phyloP scores from a whole-genome alignment of 2,329 filamentous ascomycete species.

The Bisporella sp. region DNA sequence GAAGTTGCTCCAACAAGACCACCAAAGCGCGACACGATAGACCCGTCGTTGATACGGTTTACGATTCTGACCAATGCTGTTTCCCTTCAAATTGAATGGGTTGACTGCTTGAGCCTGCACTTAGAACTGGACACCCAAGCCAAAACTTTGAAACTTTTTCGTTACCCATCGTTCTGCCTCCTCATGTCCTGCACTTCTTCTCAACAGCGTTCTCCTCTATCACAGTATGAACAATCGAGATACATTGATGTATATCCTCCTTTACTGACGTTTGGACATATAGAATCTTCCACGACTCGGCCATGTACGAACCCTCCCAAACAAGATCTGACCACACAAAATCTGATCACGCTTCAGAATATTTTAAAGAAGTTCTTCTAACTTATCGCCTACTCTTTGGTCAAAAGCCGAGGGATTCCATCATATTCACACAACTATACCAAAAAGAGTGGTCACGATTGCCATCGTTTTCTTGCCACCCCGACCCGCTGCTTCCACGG shows the following conservation, averaged over 20 bases:
- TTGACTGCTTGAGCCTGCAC: conserved; percentile 7
- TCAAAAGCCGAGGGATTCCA: conserved; percentile 1
- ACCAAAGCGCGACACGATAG: neutral
- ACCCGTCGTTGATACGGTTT: neutral
- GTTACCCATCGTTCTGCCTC: conserved; percentile 6
- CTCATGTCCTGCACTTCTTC: conserved; percentile 1
- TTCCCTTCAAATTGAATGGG: conserved; percentile 11
- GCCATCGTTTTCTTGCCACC: no score
- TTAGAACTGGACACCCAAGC: conserved; percentile 7
- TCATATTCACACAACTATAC: conserved; percentile 8
- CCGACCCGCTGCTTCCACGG: no score
- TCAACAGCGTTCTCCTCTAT: no score
- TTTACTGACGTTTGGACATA: no score
- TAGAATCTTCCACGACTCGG: neutral
- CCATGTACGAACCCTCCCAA: no score
- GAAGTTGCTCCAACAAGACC: no score
- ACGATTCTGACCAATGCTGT: neutral
- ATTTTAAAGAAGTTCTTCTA: conserved; percentile 15
- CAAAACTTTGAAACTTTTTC: conserved; percentile 9
- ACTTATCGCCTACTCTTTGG: conserved; percentile 18
- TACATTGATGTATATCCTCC: no score
- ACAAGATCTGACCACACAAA: no score
- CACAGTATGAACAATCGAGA: no score
- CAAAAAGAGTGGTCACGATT: no score
- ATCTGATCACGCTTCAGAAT: neutral